Evolutionary conservation across 164 flowering plant genomes (phyloP), one percentile per base, ranked within the genome.

Genomic region (Euptelea pleiosperma): DNA sequence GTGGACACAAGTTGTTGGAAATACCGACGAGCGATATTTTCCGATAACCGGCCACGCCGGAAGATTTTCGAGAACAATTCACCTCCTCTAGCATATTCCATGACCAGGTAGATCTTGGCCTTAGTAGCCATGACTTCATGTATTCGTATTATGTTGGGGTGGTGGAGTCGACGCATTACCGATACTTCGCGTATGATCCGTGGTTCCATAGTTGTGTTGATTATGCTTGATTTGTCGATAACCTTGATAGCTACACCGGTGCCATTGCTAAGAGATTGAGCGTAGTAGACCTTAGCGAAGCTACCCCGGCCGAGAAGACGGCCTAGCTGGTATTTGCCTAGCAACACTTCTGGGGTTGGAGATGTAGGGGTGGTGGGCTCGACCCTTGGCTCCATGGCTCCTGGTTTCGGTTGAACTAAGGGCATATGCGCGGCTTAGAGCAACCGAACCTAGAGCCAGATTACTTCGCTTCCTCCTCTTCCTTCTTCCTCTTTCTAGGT

Each of bases 61-160:
- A 57, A 41, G 16, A 89, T 64, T 60, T 81, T 77, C 8, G 67
- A 7, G 72, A 75, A 72, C 29, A 86, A 71, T 42, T 89, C 91
- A 35, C 93, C 91, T n/a, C 87, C 87, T 9, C 47, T 40, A 31
- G 89, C 96, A 29, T 75, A 68, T 53, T 89, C 91, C 79, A 86
- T 83, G 44, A 86, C 86, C 26, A 89, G 68, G 65, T 77, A 84
- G 62, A 89, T 86, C 67, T 82, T 82, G 40, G 82, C 29, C 44
- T 67, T 81, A 12, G 91, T 79, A 2, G 96, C 96, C 82, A 89
- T 71, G 35, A 89, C 90, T 51, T 89, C 96, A 67, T 79, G 76
- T 68, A 89, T 76, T 37, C 59, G 63, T 43, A 89, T 75, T 24
- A 89, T 66, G 69, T 84, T 79, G 1, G 91, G 89, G 64, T 84